Base-by-base conservation (phyloP, 192 early-diverging fungal species). In the Rhizophagus sp. region DNA sequence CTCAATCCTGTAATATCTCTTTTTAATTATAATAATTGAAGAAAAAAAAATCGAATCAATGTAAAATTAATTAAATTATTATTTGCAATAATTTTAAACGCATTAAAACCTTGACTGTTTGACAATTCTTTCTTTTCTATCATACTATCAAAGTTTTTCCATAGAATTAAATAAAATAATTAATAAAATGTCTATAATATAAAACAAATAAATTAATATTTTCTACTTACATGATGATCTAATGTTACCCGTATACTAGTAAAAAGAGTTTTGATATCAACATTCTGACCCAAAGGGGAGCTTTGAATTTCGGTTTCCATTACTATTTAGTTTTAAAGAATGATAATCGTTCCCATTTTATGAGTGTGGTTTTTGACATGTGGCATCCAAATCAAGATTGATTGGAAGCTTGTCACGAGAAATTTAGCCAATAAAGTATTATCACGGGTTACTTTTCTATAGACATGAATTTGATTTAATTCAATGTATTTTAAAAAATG, bases 1-100 rank as follows among this genome's bases (percentile, higher is more conserved):
- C 82, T 84, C 13, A 62, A 71, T 41, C 81, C 81, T 5, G 87
- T 88, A 30, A 88, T 88, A 75, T 88, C 87, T 50, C 87, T 80
- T 30, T 8, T 9, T 41, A 41, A 62, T 25, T 5, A 39, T 17
- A 22, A 69, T 68, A 63, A 24, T 44, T 0, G 22, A 36, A 41
- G 15, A 41, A 12, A 22, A 62, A 79, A 12, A 22, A 44, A 79
- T 24, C 8, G 39, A 41, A 41, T 6, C 7, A 41, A 41, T 41
- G 39, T 52, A 15, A 41, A 3, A 71, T 12, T 44, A 10, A 33
- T 71, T 19, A 47, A 41, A 8, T 41, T 41, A 41, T 44, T 41
- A 69, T 69, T 19, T 5, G 39, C 1, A 24, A 24, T 41, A 49
- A 24, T 24, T 41, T 30, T 22, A 12, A 25, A 11, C 7, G 1